Evolutionary conservation across 345 rosid species (phyloP).

Genomic region (Hibiscus tridactylites): DNA sequence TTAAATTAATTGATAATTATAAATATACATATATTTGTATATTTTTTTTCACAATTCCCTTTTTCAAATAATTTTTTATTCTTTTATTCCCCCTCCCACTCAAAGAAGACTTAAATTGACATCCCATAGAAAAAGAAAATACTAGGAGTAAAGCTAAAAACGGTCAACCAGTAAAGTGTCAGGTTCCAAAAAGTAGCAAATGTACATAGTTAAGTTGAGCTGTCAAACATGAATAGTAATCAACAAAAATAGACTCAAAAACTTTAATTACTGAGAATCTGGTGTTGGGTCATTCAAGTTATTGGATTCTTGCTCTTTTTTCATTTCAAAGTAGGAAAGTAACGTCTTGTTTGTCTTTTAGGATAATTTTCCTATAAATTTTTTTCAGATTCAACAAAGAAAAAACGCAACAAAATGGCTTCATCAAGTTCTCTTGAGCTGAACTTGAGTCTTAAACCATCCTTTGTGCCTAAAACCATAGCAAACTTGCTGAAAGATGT

Average conservation of each 20-base stretch:
- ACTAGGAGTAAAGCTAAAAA: too few species aligned
- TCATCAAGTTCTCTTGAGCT: background rate
- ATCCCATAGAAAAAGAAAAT: too few species aligned
- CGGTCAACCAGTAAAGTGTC: too few species aligned
- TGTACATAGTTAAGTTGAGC: too few species aligned
- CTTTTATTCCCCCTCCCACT: too few species aligned
- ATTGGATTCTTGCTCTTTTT: background rate
- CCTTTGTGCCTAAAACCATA: conserved; percentile 13
- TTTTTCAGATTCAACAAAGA: background rate
- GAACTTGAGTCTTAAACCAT: background rate
- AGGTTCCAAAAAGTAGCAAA: too few species aligned
- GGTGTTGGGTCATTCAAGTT: background rate
- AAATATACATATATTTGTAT: too few species aligned
- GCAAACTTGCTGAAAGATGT: conserved; percentile 9
- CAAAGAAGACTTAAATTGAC: too few species aligned
- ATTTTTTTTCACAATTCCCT: too few species aligned
- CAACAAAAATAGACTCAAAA: background rate
- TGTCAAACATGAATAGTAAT: background rate
- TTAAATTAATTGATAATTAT: too few species aligned
- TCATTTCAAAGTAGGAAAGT: background rate
- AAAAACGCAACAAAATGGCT: background rate
- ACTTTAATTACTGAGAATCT: background rate
- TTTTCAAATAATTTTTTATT: too few species aligned
- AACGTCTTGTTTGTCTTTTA: conserved; percentile 6
- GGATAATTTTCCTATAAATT: background rate